A percentile compares a stretch with the other conserved stretches of the same genome.
These are phyloP conservation scores for Cercospora sojina DNA, from an alignment of 2,329 filamentous ascomycete species.

Conservation along the genomic window DNA sequence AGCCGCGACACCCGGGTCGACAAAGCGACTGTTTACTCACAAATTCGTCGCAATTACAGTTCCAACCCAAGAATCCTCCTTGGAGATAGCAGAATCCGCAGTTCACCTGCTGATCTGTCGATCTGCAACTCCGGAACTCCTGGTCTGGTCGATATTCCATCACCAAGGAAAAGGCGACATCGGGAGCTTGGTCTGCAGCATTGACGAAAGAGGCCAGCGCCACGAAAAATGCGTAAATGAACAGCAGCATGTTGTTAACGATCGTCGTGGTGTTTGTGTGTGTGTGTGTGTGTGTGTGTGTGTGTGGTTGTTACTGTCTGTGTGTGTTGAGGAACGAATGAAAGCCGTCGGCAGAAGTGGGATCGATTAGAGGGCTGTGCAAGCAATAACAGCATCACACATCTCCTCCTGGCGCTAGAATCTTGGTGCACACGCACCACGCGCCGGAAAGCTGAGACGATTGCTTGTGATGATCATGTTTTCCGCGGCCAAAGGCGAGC, in stretches of 20 bases:
- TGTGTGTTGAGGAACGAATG: background rate
- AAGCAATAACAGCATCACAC: constrained; percentile 8
- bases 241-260: constrained; percentile 1
- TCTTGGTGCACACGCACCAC: constrained; percentile 6
- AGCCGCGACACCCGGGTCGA: background rate
- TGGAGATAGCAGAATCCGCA: constrained; percentile 14
- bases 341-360: background rate
- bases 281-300: background rate
- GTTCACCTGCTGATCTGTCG: constrained; percentile 12
- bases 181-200: constrained; percentile 13
- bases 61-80: constrained; percentile 17
- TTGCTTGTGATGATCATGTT: background rate
- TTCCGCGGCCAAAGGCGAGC: background rate
- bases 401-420: constrained; percentile 5
- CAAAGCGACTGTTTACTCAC: background rate
- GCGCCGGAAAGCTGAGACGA: constrained; percentile 3
- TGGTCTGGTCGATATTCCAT: constrained; percentile 11
- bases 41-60: constrained; percentile 13
- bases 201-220: constrained; percentile 1
- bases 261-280: background rate
- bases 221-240: constrained; percentile 4
- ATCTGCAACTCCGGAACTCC: background rate
- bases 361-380: background rate
- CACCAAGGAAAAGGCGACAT: constrained; percentile 9
- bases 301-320: background rate